Percentiles rank a stretch among this genome's conserved stretches.
phyloP scores from a whole-genome alignment of 805 yeast species.

The Saccharomyces eubayanus region DNA sequence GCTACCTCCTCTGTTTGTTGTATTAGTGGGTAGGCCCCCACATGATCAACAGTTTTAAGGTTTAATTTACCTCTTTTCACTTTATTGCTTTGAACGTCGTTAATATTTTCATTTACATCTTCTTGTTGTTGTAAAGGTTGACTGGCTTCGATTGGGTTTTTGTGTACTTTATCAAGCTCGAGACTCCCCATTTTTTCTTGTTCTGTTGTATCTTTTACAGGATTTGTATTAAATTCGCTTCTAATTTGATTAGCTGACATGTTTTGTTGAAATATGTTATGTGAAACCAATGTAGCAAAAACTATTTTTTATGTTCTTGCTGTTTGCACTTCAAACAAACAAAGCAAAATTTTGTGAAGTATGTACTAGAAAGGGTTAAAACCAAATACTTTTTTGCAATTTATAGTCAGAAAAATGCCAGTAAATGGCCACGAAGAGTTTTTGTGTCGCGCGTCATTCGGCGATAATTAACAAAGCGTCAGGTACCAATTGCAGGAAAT shows the following conservation, averaged over 20 bases:
- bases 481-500: too few species aligned
- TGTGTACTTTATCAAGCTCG: neutral
- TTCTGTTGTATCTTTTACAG: neutral
- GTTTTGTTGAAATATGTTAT: neutral
- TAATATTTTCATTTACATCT: neutral
- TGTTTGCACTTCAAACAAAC: neutral
- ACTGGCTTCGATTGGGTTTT: neutral
- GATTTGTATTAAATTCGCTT: neutral
- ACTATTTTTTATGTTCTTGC: neutral
- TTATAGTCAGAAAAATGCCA: neutral
- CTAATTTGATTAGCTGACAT: neutral
- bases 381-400: neutral
- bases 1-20: slow-evolving; percentile 33
- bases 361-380: neutral
- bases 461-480: neutral
- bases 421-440: neutral
- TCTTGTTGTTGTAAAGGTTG: neutral
- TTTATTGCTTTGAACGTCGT: neutral
- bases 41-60: slow-evolving; percentile 34
- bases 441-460: neutral
- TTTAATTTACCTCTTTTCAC: neutral
- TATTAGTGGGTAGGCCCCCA: slow-evolving; percentile 42
- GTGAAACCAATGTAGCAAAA: neutral
- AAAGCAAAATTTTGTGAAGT: neutral
- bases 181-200: neutral